Evolutionary conservation across 345 rosid genomes (phyloP).

Genomic region (Bruguiera sexangula): DNA sequence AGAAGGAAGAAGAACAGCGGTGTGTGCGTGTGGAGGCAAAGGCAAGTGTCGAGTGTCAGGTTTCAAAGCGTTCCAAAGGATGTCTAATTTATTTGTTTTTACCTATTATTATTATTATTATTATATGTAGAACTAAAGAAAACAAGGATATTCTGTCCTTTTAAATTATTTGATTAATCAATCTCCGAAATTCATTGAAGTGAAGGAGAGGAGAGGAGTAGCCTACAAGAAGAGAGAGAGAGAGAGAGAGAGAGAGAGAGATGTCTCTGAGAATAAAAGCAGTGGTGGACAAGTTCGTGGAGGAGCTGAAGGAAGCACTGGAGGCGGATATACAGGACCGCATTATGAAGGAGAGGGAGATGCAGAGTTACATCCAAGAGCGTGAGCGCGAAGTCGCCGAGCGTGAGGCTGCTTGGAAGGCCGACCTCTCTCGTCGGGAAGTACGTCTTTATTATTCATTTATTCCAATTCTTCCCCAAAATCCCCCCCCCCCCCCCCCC

Average conservation of each 20-base stretch:
- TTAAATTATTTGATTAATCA: background rate
- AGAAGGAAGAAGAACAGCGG: too few relatives aligned
- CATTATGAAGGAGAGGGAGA: constrained; percentile 97
- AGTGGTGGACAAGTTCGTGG: constrained; percentile 94
- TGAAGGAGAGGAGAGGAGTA: background rate
- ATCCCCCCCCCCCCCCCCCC: too few relatives aligned
- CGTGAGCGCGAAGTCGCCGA: constrained; percentile 98
- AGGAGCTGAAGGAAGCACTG: constrained; percentile 90
- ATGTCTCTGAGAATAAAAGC: constrained; percentile 88
- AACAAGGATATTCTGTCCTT: background rate
- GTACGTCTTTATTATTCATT: constrained; percentile 22
- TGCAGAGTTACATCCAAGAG: constrained; percentile 95
- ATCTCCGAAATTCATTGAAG: constrained; percentile 24
- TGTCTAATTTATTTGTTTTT: too few relatives aligned
- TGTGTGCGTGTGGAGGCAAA: too few relatives aligned
- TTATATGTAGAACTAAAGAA: too few relatives aligned
- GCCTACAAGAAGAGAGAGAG: background rate
- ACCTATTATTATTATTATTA: too few relatives aligned
- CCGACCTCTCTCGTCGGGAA: constrained; percentile 96
- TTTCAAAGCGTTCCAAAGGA: too few relatives aligned
- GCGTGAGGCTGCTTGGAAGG: constrained; percentile 98
- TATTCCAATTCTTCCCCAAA: too few relatives aligned
- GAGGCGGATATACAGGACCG: constrained; percentile 96
- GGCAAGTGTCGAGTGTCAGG: too few relatives aligned
- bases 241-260: background rate